Conservation (phyloP, 73 alveolate genomes). For the Blepharisma japonicum region DNA sequence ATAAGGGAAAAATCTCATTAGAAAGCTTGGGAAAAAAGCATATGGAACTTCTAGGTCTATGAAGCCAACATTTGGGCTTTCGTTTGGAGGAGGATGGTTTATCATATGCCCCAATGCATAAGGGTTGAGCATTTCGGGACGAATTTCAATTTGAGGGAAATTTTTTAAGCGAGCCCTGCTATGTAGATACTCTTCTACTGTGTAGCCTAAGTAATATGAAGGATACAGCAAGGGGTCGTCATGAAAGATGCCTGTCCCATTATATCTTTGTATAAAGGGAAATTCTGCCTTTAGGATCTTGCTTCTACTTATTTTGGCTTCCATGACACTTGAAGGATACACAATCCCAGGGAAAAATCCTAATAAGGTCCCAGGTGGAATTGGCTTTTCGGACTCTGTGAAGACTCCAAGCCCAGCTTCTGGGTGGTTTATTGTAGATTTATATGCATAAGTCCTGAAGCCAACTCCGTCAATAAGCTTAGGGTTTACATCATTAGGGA, state of each 20-base stretch:
- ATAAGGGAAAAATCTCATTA: slow-evolving; percentile 48
- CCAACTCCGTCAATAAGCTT: slow-evolving; percentile 34
- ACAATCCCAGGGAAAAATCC: slow-evolving; percentile 69
- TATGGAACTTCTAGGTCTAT: slow-evolving; percentile 64
- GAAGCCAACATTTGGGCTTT: slow-evolving; percentile 44
- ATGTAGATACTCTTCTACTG: not conserved
- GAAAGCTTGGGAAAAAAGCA: slow-evolving; percentile 54
- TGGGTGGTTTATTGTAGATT: slow-evolving; percentile 54
- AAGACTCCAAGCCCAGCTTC: slow-evolving; percentile 74
- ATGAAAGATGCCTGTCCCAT: slow-evolving; percentile 53
- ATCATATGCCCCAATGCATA: slow-evolving; percentile 62
- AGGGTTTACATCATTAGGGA: not conserved
- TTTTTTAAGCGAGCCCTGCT: not conserved
- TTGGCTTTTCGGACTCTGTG: slow-evolving; percentile 30
- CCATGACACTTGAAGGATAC: slow-evolving; percentile 34
- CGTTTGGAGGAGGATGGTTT: slow-evolving; percentile 71
- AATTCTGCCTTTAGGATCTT: slow-evolving; percentile 25
- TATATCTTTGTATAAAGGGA: slow-evolving; percentile 46
- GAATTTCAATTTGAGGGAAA: slow-evolving; percentile 30
- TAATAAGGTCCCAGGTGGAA: slow-evolving; percentile 61
- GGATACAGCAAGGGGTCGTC: slow-evolving; percentile 57
- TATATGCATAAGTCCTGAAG: slow-evolving; percentile 26
- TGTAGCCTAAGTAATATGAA: slow-evolving; percentile 12
- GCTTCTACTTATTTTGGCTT: slow-evolving; percentile 29
- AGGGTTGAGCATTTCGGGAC: slow-evolving; percentile 57